Conservation (phyloP, 805 yeast species). For the Zygotorulaspora florentina region DNA sequence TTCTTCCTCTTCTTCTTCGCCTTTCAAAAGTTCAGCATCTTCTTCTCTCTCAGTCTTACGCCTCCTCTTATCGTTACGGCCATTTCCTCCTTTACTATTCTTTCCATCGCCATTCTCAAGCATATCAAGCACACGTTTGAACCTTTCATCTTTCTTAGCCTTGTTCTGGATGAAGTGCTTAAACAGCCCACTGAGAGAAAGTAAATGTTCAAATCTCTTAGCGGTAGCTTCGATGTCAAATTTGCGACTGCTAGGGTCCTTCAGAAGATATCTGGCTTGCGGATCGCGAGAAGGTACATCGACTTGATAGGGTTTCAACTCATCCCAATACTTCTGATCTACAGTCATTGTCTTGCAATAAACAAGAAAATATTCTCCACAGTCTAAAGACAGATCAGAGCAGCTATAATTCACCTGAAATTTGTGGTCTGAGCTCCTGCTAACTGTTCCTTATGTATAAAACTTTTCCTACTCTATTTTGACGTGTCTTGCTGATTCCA, state of each 20-base stretch:
- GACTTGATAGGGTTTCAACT: slow-evolving; percentile 24
- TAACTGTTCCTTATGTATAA: not conserved
- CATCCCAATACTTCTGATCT: slow-evolving; percentile 24
- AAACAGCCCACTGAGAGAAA: slow-evolving; percentile 63
- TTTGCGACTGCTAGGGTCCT: slow-evolving; percentile 22
- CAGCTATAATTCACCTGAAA: no score
- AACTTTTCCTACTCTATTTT: not conserved
- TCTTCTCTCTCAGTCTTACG: slow-evolving; percentile 75
- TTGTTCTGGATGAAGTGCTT: slow-evolving; percentile 63
- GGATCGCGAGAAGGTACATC: slow-evolving; percentile 23
- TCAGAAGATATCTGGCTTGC: slow-evolving; percentile 25
- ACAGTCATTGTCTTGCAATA: slow-evolving; percentile 13
- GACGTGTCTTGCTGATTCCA: slow-evolving; percentile 1
- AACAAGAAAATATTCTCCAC: not conserved
- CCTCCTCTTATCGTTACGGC: slow-evolving; percentile 43
- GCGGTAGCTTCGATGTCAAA: slow-evolving; percentile 59
- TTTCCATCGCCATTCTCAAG: slow-evolving; percentile 23
- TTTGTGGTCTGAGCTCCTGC: no score
- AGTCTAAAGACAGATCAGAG: not conserved
- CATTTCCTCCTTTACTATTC: slow-evolving; percentile 14
- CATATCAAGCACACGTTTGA: slow-evolving; percentile 48
- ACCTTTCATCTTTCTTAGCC: slow-evolving; percentile 57
- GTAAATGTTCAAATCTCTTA: slow-evolving; percentile 60
- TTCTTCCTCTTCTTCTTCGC: slow-evolving; percentile 41
- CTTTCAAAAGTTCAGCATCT: slow-evolving; percentile 68